These are phyloP conservation scores for Grigorovia humatica DNA, from an alignment of 805 yeast species.

Conservation along the genomic window DNA sequence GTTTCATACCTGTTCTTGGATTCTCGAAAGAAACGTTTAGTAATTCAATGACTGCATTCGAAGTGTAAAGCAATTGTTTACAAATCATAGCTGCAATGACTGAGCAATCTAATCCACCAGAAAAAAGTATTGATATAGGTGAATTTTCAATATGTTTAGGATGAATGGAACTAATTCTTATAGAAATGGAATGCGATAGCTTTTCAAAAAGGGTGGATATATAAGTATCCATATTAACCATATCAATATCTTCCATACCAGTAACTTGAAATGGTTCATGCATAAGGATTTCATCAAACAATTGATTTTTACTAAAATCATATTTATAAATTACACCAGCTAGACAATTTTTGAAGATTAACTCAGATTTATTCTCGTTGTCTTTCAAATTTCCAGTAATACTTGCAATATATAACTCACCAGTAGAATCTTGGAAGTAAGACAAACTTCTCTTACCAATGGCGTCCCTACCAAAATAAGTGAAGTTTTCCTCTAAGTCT, in stretches of 20 bases:
- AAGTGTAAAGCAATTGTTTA: slow-evolving; percentile 13
- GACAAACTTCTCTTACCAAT: slow-evolving; percentile 75
- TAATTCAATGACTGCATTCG: slow-evolving; percentile 47
- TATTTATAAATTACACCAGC: slow-evolving; percentile 41
- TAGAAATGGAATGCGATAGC: slow-evolving; percentile 33
- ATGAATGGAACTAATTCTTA: slow-evolving; percentile 50
- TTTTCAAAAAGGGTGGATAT: slow-evolving; percentile 17
- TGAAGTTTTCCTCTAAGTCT: slow-evolving; percentile 31
- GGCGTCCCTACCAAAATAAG: slow-evolving; percentile 77
- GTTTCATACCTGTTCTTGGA: slow-evolving; percentile 55
- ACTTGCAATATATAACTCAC: slow-evolving; percentile 40
- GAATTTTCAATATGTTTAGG: slow-evolving; percentile 38
- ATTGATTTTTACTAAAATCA: slow-evolving; percentile 18
- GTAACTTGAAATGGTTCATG: slow-evolving; percentile 14
- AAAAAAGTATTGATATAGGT: slow-evolving; percentile 57
- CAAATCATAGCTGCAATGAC: slow-evolving; percentile 49
- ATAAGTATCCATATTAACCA: slow-evolving; percentile 4
- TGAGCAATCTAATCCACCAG: slow-evolving; percentile 95
- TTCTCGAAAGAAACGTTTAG: slow-evolving; percentile 89
- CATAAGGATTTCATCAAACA: slow-evolving; percentile 15
- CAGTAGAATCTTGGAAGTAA: slow-evolving; percentile 29
- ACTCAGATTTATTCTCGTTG: background rate
- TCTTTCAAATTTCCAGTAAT: slow-evolving; percentile 18
- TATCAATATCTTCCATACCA: slow-evolving; percentile 12
- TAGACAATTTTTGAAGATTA: slow-evolving; percentile 42